Evolutionary conservation across 352 stramenopile genomes (phyloP), one percentile per base, ranked within the genome.

Genomic region (Pythium biforme): DNA sequence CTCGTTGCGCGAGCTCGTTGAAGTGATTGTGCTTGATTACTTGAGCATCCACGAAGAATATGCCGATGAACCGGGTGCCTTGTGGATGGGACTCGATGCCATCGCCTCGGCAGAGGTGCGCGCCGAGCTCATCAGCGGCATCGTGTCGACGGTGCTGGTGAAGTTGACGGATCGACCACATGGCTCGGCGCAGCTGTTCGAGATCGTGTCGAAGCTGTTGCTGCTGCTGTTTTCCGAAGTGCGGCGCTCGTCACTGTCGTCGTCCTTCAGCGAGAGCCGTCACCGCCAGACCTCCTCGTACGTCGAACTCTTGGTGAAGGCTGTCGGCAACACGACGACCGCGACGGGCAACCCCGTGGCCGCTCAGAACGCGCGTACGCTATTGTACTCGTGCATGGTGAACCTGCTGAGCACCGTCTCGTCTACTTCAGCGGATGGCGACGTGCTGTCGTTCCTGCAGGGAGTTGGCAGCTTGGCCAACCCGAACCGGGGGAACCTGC

Each of bases 11-110:
- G 82, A 92, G 62, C 69, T 95, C 27, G 76, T 86, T 41, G 83
- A 95, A 59, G 77, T 95, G 15, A 75, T 93, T 56, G 81, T 90
- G 17, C 64, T 95, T 6, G 81, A 93, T 47, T 92, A 91, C 53
- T 64, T 94, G 22, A 67, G 69, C 15, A 53, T 88, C 39, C 65
- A 72, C 26, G 70, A 73, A 27, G 75, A 83, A 23, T 63, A 83
- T 48, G n/a, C 27, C 17, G 58, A 63, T 14, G 40, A 41, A 7
- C 69, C 59, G n/a, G 64, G 45, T 5, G 64, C 65, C n/a, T 76
- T 90, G 75, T 87, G 79, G 79, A 79, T 88, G 41, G 81, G 81
- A 20, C 57, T 89, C 33, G 78, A 90, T 56, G 59, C 66, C 25
- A 72, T 87, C 52, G 75, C 74, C 17, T 89, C 83, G 3, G 48